Percentiles rank a stretch among this genome's conserved stretches.
Conservation (phyloP, 768 basidiomycete species). For the Rubroboletus satanas region DNA sequence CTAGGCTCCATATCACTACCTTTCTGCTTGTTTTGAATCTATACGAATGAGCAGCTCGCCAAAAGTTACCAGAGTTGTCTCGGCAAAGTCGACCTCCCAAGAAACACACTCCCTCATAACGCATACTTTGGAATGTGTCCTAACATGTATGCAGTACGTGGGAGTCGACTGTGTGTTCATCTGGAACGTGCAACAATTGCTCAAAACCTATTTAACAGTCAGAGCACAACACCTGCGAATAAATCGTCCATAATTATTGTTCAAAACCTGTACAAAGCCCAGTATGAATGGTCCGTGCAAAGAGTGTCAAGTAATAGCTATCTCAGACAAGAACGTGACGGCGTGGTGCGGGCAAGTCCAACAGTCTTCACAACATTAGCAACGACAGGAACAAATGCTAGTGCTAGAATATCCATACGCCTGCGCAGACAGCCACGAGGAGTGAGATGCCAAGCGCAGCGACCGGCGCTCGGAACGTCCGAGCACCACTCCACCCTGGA, state of each 20-base stretch:
- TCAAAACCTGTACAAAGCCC: neutral
- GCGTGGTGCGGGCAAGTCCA: neutral
- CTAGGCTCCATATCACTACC: too few relatives aligned
- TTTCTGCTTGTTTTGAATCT: too few relatives aligned
- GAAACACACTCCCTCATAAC: too few relatives aligned
- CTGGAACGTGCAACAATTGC: neutral
- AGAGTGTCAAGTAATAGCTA: neutral
- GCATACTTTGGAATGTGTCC: too few relatives aligned
- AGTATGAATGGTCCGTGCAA: neutral
- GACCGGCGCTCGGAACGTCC: slow-evolving; percentile 5
- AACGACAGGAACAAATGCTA: neutral
- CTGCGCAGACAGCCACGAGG: slow-evolving; percentile 8
- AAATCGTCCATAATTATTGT: neutral
- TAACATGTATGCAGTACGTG: too few relatives aligned
- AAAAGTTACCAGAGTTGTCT: too few relatives aligned
- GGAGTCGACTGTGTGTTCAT: neutral
- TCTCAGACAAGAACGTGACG: neutral
- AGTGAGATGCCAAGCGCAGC: slow-evolving; percentile 10
- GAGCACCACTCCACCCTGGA: slow-evolving; percentile 47
- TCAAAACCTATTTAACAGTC: neutral
- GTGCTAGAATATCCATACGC: slow-evolving; percentile 16
- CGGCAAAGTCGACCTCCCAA: too few relatives aligned
- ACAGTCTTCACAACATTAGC: neutral
- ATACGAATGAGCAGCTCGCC: too few relatives aligned
- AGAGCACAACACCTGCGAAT: neutral